Base-by-base conservation (phyloP, 257 asterid genomes). In the Osmanthus fragrans region DNA sequence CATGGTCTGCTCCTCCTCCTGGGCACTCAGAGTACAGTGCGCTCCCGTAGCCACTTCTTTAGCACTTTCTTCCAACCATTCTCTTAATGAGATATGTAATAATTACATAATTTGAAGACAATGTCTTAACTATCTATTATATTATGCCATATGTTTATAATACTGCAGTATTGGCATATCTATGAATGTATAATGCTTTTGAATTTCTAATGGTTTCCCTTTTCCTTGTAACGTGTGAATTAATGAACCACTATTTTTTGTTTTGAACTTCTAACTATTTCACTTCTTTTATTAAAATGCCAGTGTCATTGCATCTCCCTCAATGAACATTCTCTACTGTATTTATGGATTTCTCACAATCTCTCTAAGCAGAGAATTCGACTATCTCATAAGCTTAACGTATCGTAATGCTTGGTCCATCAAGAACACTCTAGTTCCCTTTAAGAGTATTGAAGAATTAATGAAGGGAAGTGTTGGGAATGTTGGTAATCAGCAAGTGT, bases 1-100 rank as follows among this genome's bases (percentile, higher is more conserved):
- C 96, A 4, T 73, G 73, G 86, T 92, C 94, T 79, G 79, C 91
- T 51, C 94, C 96, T 78, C 92, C 96, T 51, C 95, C 97, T 40
- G 73, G 51, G 12, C 40, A 79, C 23, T 42, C 54, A 0, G 58
- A 27, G 3, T 15, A 32, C n/a, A 67, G 21, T 30, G 76, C 13
- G 2, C 18, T 27, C 4, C 40, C 37, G 8, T 36, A 9, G 16
- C 27, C 30, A 70, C 33, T 21, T 15, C 32, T 21, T 16, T 16
- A 7, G 34, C 54, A 45, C 54, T 45, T 39, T 32, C 51, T 60
- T 60, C 29, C 13, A 12, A 60, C 16, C 32, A 60, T 33, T 10
- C 16, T 60, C 66, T 56, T n/a, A 56, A 0, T 19, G 11, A 56
- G 29, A 12, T 56, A 7, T 34, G 18, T 70, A 33, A 7, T 70